Conservation (phyloP, 495 filamentous ascomycete species). For the Lasiosphaeria ovina region DNA sequence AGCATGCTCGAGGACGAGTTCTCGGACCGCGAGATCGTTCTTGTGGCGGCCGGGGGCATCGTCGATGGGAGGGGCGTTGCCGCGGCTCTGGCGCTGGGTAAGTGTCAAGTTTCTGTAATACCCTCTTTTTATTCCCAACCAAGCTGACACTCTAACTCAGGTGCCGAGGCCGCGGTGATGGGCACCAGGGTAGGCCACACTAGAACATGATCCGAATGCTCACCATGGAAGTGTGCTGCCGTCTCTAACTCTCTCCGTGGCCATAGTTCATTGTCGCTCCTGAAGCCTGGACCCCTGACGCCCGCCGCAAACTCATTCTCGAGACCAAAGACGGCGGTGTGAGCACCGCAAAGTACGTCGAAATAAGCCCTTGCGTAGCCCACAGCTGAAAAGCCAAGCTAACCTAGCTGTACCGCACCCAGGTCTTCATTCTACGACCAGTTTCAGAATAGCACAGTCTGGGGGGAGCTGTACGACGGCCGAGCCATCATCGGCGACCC, state of each 20-base stretch:
- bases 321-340: conserved; percentile 61
- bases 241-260: background rate
- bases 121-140: background rate
- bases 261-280: conserved; percentile 55
- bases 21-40: conserved; percentile 41
- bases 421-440: conserved; percentile 38
- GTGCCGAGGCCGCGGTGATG: conserved; percentile 63
- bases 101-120: conserved; percentile 9
- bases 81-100: conserved; percentile 62
- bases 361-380: background rate
- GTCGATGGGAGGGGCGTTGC: conserved; percentile 63
- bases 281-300: conserved; percentile 61
- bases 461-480: conserved; percentile 65
- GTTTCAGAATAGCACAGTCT: conserved; percentile 64
- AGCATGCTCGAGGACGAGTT: conserved; percentile 49
- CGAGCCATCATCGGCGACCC: conserved; percentile 61
- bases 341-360: conserved; percentile 54
- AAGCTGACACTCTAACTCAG: conserved; percentile 12
- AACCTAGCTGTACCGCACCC: conserved; percentile 2
- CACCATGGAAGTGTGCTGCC: too few species aligned
- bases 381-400: background rate
- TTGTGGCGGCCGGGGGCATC: conserved; percentile 74
- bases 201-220: too few species aligned
- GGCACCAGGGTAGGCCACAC: conserved; percentile 58
- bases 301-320: conserved; percentile 61